phyloP scores from a whole-genome alignment of 345 rosid species.

The Eucalyptus fibrosa region DNA sequence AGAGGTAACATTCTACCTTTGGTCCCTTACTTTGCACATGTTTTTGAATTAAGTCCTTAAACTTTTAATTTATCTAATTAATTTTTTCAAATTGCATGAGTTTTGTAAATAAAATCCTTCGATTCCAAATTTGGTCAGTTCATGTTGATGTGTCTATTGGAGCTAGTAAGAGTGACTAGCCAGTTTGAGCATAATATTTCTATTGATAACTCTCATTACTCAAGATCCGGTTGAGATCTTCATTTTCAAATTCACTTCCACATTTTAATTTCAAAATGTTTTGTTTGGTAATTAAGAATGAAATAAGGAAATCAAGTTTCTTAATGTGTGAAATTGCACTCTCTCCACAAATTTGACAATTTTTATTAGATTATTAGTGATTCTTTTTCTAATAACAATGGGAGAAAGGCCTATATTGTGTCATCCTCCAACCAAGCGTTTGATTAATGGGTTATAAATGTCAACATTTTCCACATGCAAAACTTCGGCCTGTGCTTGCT shows the following conservation, averaged over 20 bases:
- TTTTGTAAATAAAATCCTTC: neutral
- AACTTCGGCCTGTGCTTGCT: neutral
- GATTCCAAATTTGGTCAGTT: neutral
- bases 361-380: neutral
- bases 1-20: neutral
- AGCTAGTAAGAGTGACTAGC: neutral
- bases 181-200: neutral
- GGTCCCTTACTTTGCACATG: neutral
- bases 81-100: neutral
- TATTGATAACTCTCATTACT: neutral
- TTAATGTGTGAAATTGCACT: neutral
- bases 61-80: neutral
- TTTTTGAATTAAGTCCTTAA: neutral
- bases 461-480: neutral
- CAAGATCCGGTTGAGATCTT: neutral
- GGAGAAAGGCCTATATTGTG: neutral
- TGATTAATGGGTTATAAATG: neutral
- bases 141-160: neutral
- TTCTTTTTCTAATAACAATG: neutral
- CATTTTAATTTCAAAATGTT: neutral
- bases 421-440: neutral
- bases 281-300: neutral
- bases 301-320: neutral
- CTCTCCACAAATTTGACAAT: neutral
- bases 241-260: neutral